Base-by-base conservation (phyloP, 129 eudicot genomes). In the Silybum marianum region DNA sequence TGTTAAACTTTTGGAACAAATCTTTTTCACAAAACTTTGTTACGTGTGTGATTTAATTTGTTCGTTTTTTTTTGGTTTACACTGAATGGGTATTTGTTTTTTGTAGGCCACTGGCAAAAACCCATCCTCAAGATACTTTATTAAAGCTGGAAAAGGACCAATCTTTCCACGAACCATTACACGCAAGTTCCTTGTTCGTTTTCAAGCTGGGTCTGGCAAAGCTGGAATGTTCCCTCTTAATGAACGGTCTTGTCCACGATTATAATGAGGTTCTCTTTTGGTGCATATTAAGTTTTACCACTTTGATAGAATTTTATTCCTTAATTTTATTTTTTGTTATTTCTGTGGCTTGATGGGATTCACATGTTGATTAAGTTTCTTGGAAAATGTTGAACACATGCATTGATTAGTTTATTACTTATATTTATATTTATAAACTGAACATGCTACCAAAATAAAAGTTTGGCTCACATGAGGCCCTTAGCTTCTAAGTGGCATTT, bases 211-310 rank as follows among this genome's bases (percentile, higher is more conserved):
- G 99, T 22, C 75, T 95, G 81, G 82, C 93, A n/a, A 91, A 89
- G 81, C 84, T 89, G 69, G 87, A 82, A 68, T 93, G 92, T 60
- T 85, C 95, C 86, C 95, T 95, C 80, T 87, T 95, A 84, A 84
- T 95, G 90, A 95, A 95, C 54, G 99, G 99, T 22, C 97, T 93
- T 84, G 95, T 95, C 72, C 83, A 85, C 74, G 91, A 86, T 38
- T 71, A 90, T 66, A 90, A 76, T 48, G 98, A 95, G 99, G 99
- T 95, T 82, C 22, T 73, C 73, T 36, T 74, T 34, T 79, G 7
- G 24, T 67, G 72, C 16, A 19, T 38, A 7, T 72, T 72, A 28
- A 69, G 18, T 79, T 70, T 30, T 36, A 13, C 77, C 77, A 39
- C 74, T 69, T 19, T 51, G 18, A 77, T 62, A 21, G 26, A 28